Conservation (phyloP, 768 basidiomycete species). For the Calvatia gigantea region DNA sequence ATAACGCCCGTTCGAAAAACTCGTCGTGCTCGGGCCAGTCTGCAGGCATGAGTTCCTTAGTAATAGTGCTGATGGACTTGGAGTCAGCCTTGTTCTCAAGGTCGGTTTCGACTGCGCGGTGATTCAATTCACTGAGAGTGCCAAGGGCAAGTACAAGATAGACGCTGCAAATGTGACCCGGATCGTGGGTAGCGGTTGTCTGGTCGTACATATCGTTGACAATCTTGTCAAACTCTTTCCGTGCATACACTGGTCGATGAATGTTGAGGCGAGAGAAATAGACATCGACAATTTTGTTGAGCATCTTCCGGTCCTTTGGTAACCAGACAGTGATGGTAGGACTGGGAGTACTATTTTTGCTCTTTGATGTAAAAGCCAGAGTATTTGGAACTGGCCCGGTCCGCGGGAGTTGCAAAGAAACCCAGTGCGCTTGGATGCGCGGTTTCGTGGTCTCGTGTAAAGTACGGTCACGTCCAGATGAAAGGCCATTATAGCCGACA, state of each 20-base stretch:
- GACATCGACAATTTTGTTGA: conserved; percentile 55
- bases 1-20: conserved; percentile 77
- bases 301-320: conserved; percentile 72
- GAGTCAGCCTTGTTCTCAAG: conserved; percentile 34
- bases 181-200: conserved; percentile 50
- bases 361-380: conserved; percentile 30
- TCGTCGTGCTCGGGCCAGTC: conserved; percentile 82
- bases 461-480: conserved; percentile 65
- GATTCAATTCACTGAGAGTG: conserved; percentile 78
- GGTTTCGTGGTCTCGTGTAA: conserved; percentile 50
- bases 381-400: conserved; percentile 33
- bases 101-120: conserved; percentile 55
- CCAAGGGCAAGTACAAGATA: conserved; percentile 80
- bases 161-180: conserved; percentile 74
- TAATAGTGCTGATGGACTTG: conserved; percentile 14
- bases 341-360: conserved; percentile 16
- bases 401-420: conserved; percentile 48
- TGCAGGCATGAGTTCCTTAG: conserved; percentile 60
- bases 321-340: conserved; percentile 58
- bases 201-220: conserved; percentile 67
- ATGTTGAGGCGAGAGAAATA: conserved; percentile 78
- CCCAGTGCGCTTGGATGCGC: conserved; percentile 62
- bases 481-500: conserved; percentile 68
- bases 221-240: conserved; percentile 62
- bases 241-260: conserved; percentile 75